Evolutionary conservation across 768 basidiomycete species (phyloP).

Genomic region (Mycena rosella): DNA sequence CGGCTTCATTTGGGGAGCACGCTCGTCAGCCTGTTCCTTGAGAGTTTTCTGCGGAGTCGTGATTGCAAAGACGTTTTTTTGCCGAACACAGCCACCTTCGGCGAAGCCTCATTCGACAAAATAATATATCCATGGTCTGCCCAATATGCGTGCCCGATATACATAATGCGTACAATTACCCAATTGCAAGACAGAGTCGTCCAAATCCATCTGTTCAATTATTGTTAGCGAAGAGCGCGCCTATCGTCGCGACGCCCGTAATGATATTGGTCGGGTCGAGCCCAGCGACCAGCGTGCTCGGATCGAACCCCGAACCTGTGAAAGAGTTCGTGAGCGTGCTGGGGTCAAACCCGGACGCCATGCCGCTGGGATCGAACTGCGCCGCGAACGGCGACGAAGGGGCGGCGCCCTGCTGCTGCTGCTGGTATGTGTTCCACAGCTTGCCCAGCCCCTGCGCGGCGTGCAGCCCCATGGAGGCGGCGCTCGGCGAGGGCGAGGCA

Average conservation of each 20-base stretch:
- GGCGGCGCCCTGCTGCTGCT: slow-evolving; percentile 12
- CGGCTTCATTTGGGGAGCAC: no score
- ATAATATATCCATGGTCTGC: no score
- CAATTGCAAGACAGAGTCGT: not conserved
- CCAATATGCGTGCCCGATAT: no score
- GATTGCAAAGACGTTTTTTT: no score
- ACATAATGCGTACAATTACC: no score
- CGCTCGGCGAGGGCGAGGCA: not conserved
- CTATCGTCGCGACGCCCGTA: not conserved
- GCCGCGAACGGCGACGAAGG: slow-evolving; percentile 12
- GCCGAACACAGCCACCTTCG: no score
- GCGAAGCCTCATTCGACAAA: no score
- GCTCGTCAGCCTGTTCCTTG: no score
- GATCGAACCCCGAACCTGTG: slow-evolving; percentile 12
- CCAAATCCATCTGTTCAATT: not conserved
- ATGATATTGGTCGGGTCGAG: slow-evolving; percentile 22
- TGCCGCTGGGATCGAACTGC: slow-evolving; percentile 21
- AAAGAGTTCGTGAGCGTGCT: not conserved
- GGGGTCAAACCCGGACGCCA: slow-evolving; percentile 18
- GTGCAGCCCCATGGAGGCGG: slow-evolving; percentile 21
- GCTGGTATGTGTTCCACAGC: slow-evolving; percentile 30
- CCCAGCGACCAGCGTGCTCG: slow-evolving; percentile 2
- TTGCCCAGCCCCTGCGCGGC: slow-evolving; percentile 19
- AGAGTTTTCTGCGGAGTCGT: no score
- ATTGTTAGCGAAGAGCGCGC: not conserved